Base-by-base conservation (phyloP, 2,329 filamentous ascomycete genomes). In the Davidsoniella virescens region DNA sequence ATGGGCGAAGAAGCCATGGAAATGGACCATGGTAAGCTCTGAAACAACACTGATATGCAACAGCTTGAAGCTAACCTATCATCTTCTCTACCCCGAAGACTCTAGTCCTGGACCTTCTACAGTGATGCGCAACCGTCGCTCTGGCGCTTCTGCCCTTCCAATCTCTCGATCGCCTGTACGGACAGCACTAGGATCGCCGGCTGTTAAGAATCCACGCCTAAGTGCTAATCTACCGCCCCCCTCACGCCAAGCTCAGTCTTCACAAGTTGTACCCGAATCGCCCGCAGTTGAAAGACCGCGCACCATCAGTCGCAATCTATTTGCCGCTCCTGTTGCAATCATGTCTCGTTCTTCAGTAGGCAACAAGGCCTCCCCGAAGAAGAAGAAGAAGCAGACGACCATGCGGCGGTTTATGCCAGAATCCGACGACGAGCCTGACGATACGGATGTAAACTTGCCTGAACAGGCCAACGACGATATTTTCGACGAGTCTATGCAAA, bases 161-260 rank as follows among this genome's bases (percentile, higher is more conserved):
- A 68, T 67, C 47, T 66, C 66, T 43, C 64, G 67, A 52, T 84
- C 80, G 2, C 82, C 82, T 1, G 69, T 74, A 50, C 84, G 82
- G 62, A 80, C 80, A 3, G 65, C 71, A 33, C 68, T 78, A 23
- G 65, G 69, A 10, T 76, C 73, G 2, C 81, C 81, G 0, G 78
- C 81, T 23, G 71, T 76, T 54, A 71, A 73, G 51, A 78, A 77
- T 56, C 76, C 74, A 4, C 72, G 72, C 44, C 62, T 80, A 10
- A 37, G 37, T 49, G 72, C 69, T 26, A 73, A 70, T 42, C 65
- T 67, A 16, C 73, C 73, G 10, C 76, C 71, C 14, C 26, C 40
- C 18, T 20, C 29, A 25, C 40, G 26, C 39, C 18, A 4, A 9
- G 10, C 12, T 12, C 29, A 9, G 29, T 33, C 29, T 33, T 12